Percentiles rank a stretch among this genome's conserved stretches.
Conservation (phyloP, 2,329 filamentous ascomycete species). For the Pseudopyrenochaeta lycopersici region DNA sequence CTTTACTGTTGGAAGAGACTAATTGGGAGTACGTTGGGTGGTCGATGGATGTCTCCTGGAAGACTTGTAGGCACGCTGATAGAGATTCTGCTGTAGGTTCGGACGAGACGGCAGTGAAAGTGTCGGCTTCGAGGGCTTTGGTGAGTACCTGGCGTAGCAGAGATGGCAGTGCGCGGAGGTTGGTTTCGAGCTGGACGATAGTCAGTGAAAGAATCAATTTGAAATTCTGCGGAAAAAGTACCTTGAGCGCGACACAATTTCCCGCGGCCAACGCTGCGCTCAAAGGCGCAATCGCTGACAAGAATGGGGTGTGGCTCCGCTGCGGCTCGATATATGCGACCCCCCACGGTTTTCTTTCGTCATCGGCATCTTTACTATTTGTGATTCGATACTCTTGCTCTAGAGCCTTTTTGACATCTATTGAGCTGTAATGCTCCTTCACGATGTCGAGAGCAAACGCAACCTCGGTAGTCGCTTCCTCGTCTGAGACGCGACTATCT, state of each 20-base stretch:
- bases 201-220: not conserved
- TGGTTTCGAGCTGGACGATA: conserved; percentile 50
- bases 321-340: conserved; percentile 60
- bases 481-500: conserved; percentile 47
- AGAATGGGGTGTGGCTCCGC: conserved; percentile 58
- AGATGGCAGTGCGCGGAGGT: conserved; percentile 45
- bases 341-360: conserved; percentile 48
- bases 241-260: conserved; percentile 62
- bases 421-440: conserved; percentile 49
- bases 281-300: conserved; percentile 42
- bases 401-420: conserved; percentile 51
- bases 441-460: conserved; percentile 52
- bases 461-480: conserved; percentile 55
- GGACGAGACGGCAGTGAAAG: conserved; percentile 55
- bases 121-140: conserved; percentile 57
- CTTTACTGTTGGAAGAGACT: conserved; percentile 46
- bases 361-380: conserved; percentile 49
- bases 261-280: conserved; percentile 60
- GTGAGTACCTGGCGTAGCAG: conserved; percentile 52
- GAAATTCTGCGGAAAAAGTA: conserved; percentile 29
- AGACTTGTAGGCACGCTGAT: conserved; percentile 37
- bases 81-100: conserved; percentile 38
- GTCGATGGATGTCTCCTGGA: conserved; percentile 36
- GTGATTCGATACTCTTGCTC: conserved; percentile 55
- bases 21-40: conserved; percentile 40